Percentiles rank a stretch among this genome's conserved stretches.
These are phyloP conservation scores for Aspergillus arachidicola DNA, from an alignment of 2,329 filamentous ascomycete genomes.

Conservation along the genomic window DNA sequence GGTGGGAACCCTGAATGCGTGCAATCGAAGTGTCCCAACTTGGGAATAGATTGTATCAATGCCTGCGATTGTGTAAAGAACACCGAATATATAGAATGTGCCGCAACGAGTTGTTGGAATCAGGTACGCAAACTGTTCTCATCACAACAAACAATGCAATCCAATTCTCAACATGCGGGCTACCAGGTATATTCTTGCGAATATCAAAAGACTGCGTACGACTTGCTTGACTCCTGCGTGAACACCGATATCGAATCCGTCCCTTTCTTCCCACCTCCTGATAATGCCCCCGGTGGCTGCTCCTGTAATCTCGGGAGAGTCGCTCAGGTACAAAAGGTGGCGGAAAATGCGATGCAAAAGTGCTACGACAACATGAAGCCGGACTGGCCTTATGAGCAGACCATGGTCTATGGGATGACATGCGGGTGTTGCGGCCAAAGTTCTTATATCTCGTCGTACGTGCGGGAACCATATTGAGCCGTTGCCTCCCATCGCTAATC, in stretches of 20 bases:
- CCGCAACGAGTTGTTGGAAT: conserved; percentile 21
- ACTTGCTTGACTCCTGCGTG: conserved; percentile 8
- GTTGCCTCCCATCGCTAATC: neutral
- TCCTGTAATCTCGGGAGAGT: conserved; percentile 23
- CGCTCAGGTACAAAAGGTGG: neutral
- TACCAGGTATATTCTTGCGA: conserved; percentile 6
- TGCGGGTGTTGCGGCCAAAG: conserved; percentile 22
- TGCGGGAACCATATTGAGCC: neutral
- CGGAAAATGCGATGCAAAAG: neutral
- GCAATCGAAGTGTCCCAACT: neutral
- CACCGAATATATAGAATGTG: conserved; percentile 15
- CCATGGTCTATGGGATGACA: conserved; percentile 2
- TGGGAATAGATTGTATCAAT: conserved; percentile 18
- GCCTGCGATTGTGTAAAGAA: conserved; percentile 17
- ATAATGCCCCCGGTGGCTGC: conserved; percentile 19
- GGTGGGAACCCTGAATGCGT: neutral
- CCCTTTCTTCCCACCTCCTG: conserved; percentile 21
- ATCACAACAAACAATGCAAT: neutral
- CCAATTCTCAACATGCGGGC: neutral
- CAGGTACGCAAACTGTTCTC: conserved; percentile 9
- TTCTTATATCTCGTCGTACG: conserved; percentile 18
- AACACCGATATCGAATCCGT: conserved; percentile 11
- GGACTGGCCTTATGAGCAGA: neutral
- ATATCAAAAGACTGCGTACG: conserved; percentile 1
- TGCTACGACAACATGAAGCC: neutral